Evolutionary conservation across 495 filamentous ascomycete species (phyloP), one percentile per base, ranked within the genome.

Genomic region (Daldinia loculata): DNA sequence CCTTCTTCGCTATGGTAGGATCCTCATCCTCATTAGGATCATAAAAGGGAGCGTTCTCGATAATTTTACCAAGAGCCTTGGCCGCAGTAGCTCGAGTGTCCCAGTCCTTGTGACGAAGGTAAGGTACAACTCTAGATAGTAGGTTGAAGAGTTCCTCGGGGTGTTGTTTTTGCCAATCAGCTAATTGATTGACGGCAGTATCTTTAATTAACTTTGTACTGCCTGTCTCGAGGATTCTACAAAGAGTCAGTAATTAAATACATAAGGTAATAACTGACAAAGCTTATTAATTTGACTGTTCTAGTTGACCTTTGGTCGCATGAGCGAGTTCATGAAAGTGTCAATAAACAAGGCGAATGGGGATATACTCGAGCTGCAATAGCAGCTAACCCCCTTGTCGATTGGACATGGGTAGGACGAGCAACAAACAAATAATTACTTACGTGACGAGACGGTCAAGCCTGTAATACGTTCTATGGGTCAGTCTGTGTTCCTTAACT

Each of bases 81-180:
- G 95, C 92, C 43, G 95, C 90, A 50, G 96, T 95, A 48, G 88
- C 92, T 36, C 95, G 86, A 8, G 95, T 98, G 69, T 99, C 95
- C 95, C 95, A 99, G 65, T 92, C 93, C 76, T 93, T 97, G 62
- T 94, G 93, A 61, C 90, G 87, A 15, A 98, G 86, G 79, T 96
- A 98, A 2, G 96, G 94, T 17, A 98, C 88, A 45, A 99, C 94
- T 52, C 95, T 87, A n/a, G 93, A 93, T n/a, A 99, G 85, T 7
- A 99, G 85, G 72, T 98, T 98, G 80, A 98, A 98, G 3, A 98
- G 84, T 76, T 99, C 95, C 78, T 98, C 95, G 0, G 96, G 95
- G 75, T 98, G 96, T 70, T 94, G 90, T 76, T 97, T 98, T 80
- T 98, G 96, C 67, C 97, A 94, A 83, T 98, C 95, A 38, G 92